Percentiles rank a stretch among this genome's conserved stretches.
phyloP scores from a whole-genome alignment of 23 red algal genomes.

The Cyanidium caldarium region DNA sequence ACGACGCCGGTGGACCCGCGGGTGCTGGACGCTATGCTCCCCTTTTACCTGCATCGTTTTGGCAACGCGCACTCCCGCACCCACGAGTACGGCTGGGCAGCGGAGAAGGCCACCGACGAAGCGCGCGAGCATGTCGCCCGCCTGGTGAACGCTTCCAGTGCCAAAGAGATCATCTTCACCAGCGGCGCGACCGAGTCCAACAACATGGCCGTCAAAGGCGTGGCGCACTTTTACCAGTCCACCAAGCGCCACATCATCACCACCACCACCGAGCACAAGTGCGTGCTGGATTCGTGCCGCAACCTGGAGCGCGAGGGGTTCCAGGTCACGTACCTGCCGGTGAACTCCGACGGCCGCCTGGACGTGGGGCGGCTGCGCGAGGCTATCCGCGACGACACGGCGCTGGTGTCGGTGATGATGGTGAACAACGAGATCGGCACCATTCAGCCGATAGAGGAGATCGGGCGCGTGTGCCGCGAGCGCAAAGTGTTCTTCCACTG shows the following conservation, averaged over 20 bases:
- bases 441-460: conserved; percentile 65
- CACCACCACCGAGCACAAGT: conserved; percentile 96
- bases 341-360: conserved; percentile 54
- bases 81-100: conserved; percentile 82
- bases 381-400: conserved; percentile 54
- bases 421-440: conserved; percentile 99
- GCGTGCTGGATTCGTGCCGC: conserved; percentile 90
- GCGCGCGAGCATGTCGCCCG: conserved; percentile 41
- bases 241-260: conserved; percentile 80
- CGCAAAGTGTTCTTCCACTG: conserved; percentile 92
- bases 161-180: conserved; percentile 92
- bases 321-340: conserved; percentile 88
- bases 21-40: conserved; percentile 84
- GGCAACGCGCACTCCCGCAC: conserved; percentile 91
- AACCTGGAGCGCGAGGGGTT: conserved; percentile 70
- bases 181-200: conserved; percentile 93
- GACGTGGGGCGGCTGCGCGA: conserved; percentile 30
- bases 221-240: conserved; percentile 65
- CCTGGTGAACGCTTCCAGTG: conserved; percentile 43
- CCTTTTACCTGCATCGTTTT: conserved; percentile 40
- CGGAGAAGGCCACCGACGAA: conserved; percentile 61
- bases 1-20: conserved; percentile 92
- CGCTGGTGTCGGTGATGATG: conserved; percentile 79
- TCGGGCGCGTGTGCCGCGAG: conserved; percentile 63
- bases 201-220: conserved; percentile 90